phyloP scores from a whole-genome alignment of 306 rosid species.

The Malus sylvestris region DNA sequence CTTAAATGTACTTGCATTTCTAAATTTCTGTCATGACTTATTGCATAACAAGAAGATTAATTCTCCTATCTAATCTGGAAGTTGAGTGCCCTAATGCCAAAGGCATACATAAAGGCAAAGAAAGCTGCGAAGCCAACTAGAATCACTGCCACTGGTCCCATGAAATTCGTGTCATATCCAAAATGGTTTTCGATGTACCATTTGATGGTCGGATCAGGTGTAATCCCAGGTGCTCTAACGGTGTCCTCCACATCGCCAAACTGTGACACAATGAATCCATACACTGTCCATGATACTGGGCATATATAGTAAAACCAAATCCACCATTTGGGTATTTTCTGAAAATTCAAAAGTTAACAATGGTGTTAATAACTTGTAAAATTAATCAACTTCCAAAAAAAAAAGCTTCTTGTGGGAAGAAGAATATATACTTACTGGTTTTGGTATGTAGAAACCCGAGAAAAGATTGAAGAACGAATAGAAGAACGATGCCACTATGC shows the following conservation, averaged over 20 bases:
- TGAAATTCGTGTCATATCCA: constrained; percentile 62
- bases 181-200: constrained; percentile 50
- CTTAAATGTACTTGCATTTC: neutral
- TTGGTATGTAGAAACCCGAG: constrained; percentile 92
- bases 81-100: constrained; percentile 70
- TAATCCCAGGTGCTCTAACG: constrained; percentile 30
- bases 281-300: constrained; percentile 93
- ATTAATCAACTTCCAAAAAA: neutral
- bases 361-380: neutral
- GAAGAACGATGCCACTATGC: constrained; percentile 84
- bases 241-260: constrained; percentile 38
- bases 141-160: constrained; percentile 86
- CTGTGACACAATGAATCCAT: constrained; percentile 84
- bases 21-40: neutral
- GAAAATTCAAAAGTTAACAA: constrained; percentile 26
- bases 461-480: constrained; percentile 79
- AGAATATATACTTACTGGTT: constrained; percentile 54
- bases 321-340: constrained; percentile 98
- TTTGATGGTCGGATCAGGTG: constrained; percentile 17
- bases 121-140: constrained; percentile 63
- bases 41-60: neutral
- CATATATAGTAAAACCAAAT: constrained; percentile 91
- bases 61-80: constrained; percentile 66
- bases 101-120: constrained; percentile 77
- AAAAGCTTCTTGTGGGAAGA: neutral